Evolutionary conservation across 2,329 filamentous ascomycete genomes (phyloP).

Genomic region (Blastomyces percursus): DNA sequence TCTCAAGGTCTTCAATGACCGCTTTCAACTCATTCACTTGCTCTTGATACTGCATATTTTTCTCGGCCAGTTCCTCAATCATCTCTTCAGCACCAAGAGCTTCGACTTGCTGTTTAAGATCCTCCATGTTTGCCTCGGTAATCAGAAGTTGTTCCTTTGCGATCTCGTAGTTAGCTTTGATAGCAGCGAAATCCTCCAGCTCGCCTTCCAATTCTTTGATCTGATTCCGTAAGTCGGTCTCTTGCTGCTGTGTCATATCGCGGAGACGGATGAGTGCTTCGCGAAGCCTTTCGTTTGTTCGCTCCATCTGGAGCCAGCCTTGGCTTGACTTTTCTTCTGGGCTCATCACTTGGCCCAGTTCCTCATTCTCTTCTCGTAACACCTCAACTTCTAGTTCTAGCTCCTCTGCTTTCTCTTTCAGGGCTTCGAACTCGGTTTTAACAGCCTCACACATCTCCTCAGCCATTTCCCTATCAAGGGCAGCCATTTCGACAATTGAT

Average conservation of each 20-base stretch:
- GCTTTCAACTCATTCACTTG: constrained; percentile 72
- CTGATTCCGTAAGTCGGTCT: constrained; percentile 65
- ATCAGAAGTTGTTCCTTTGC: constrained; percentile 62
- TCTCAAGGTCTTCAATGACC: constrained; percentile 77
- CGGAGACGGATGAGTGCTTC: constrained; percentile 75
- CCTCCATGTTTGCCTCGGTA: constrained; percentile 65
- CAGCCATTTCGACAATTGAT: constrained; percentile 70
- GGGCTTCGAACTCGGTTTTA: constrained; percentile 65
- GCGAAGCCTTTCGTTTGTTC: constrained; percentile 74
- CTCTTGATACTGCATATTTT: constrained; percentile 73
- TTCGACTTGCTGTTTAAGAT: constrained; percentile 83
- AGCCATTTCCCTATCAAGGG: constrained; percentile 88
- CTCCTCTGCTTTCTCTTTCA: constrained; percentile 70
- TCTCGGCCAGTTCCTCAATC: constrained; percentile 81
- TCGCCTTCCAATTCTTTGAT: constrained; percentile 65
- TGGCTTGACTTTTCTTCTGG: constrained; percentile 77
- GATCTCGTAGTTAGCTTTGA: constrained; percentile 59
- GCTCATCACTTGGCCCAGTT: constrained; percentile 72
- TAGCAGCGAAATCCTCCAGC: constrained; percentile 52
- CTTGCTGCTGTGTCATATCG: constrained; percentile 77
- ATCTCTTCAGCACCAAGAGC: constrained; percentile 83
- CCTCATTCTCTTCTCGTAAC: constrained; percentile 72
- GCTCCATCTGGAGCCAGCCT: constrained; percentile 85
- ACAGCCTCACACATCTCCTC: constrained; percentile 79
- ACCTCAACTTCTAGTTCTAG: constrained; percentile 81